Percentiles rank a stretch among this genome's conserved stretches.
These are phyloP conservation scores for Tolypocladium tropicale DNA, from an alignment of 2,329 filamentous ascomycete species.

Conservation along the genomic window DNA sequence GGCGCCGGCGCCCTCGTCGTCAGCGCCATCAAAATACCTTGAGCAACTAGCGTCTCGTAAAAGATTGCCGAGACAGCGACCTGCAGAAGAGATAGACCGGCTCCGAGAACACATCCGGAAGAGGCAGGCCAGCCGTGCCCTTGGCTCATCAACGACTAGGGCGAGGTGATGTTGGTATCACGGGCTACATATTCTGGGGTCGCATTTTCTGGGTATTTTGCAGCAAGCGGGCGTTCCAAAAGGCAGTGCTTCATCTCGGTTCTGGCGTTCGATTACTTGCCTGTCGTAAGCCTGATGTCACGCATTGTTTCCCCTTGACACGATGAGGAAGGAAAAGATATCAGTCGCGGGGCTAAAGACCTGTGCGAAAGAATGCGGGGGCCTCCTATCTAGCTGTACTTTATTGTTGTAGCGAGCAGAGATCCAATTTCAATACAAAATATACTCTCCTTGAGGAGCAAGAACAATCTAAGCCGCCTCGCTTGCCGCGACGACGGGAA, in stretches of 20 bases:
- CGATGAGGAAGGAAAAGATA: background rate
- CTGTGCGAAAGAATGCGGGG: background rate
- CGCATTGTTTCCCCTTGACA: background rate
- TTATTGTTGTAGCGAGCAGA: background rate
- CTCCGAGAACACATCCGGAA: constrained; percentile 17
- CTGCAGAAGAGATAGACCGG: constrained; percentile 12
- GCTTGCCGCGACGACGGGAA: background rate
- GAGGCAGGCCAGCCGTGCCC: constrained; percentile 4
- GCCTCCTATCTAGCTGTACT: constrained; percentile 1
- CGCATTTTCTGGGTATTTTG: too few species aligned
- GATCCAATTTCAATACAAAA: background rate
- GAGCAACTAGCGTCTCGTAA: background rate
- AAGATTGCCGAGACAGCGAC: constrained; percentile 3
- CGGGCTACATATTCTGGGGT: background rate
- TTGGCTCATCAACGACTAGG: background rate
- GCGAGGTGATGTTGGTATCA: background rate
- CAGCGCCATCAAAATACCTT: constrained; percentile 5
- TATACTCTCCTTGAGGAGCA: constrained; percentile 9
- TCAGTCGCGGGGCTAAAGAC: background rate
- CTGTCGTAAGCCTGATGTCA: too few species aligned
- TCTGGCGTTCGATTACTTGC: background rate
- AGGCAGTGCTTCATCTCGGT: background rate
- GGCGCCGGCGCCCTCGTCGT: constrained; percentile 6
- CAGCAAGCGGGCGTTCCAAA: background rate
- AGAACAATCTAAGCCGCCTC: constrained; percentile 7